Percentiles rank a stretch among this genome's conserved stretches.
These are phyloP conservation scores for Tylopilus sp. DNA, from an alignment of 768 basidiomycete species.

Conservation along the genomic window DNA sequence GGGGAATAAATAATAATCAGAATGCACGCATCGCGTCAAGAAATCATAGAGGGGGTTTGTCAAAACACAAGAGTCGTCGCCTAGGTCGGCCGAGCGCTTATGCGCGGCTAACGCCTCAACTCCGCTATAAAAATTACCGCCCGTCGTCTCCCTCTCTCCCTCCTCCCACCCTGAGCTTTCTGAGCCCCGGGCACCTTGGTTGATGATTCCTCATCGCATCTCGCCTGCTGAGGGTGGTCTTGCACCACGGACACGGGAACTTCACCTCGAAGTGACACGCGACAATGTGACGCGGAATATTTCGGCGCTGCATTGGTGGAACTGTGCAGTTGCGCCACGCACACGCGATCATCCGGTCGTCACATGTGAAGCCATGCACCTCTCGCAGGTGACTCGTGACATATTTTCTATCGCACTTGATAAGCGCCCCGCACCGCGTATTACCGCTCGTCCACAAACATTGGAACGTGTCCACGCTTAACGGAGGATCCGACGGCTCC, in stretches of 20 bases:
- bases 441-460: slow-evolving; percentile 20
- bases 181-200: slow-evolving; percentile 7
- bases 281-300: slow-evolving; percentile 25
- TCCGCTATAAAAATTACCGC: slow-evolving; percentile 9
- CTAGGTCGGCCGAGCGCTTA: slow-evolving; percentile 6
- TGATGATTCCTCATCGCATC: slow-evolving; percentile 26
- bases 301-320: slow-evolving; percentile 20
- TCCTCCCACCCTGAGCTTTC: neutral
- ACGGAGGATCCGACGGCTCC: slow-evolving; percentile 5
- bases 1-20: neutral
- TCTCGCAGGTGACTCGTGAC: slow-evolving; percentile 21
- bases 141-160: neutral
- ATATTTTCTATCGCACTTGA: slow-evolving; percentile 18
- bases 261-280: slow-evolving; percentile 24
- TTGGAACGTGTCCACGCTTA: slow-evolving; percentile 7
- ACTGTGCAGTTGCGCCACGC: slow-evolving; percentile 16
- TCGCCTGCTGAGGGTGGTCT: slow-evolving; percentile 15
- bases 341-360: slow-evolving; percentile 12
- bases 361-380: slow-evolving; percentile 18
- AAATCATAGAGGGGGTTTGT: neutral
- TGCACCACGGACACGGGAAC: slow-evolving; percentile 14
- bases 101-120: slow-evolving; percentile 5
- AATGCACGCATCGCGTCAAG: neutral
- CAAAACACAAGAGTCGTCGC: too few species aligned
- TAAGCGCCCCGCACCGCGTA: slow-evolving; percentile 9